These are phyloP conservation scores for Allantophomopsis lycopodina DNA, from an alignment of 2,329 filamentous ascomycete genomes.

Conservation along the genomic window DNA sequence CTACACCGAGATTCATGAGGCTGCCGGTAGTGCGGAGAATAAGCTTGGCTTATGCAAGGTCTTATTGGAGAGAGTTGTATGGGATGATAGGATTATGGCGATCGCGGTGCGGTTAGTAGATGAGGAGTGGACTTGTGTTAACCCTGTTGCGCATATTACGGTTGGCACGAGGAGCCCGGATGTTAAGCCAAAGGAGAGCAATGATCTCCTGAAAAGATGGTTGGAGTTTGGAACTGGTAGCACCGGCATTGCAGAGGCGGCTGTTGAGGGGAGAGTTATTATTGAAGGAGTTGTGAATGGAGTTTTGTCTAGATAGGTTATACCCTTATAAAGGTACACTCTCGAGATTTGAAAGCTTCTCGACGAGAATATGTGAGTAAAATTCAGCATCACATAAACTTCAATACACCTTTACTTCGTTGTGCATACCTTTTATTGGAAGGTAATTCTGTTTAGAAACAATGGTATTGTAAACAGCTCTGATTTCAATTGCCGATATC, in stretches of 20 bases:
- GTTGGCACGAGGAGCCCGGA: conserved; percentile 62
- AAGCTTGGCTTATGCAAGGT: conserved; percentile 51
- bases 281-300: conserved; percentile 16
- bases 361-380: no score
- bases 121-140: conserved; percentile 55
- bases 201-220: conserved; percentile 69
- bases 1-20: conserved; percentile 46
- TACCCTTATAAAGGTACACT: no score
- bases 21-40: conserved; percentile 26
- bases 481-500: no score
- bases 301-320: conserved; percentile 10
- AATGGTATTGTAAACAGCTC: no score
- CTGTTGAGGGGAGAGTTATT: conserved; percentile 12
- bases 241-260: conserved; percentile 16
- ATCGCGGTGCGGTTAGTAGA: conserved; percentile 67
- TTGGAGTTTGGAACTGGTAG: conserved; percentile 37
- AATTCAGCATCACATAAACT: no score
- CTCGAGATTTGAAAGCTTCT: no score
- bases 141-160: conserved; percentile 75
- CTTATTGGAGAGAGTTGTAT: conserved; percentile 57
- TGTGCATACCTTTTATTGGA: no score
- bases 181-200: conserved; percentile 92
- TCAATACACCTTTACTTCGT: no score
- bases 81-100: conserved; percentile 79
- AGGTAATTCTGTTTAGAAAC: no score